Base-by-base conservation (phyloP, 805 yeast genomes). In the Candida takata region DNA sequence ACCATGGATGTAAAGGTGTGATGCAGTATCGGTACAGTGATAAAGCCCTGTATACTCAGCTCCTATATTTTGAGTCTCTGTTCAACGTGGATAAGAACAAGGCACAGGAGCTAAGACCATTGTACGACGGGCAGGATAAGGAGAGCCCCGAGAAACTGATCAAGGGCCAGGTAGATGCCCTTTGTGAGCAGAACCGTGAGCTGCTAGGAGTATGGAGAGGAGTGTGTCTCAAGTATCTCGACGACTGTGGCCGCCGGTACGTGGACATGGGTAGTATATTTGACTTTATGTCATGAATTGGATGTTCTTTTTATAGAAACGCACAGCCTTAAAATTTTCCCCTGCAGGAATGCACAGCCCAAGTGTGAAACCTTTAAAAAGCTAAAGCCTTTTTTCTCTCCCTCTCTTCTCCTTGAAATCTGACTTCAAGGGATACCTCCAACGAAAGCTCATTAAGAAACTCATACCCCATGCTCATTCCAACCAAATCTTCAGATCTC, bases 191-290 rank as follows among this genome's bases (percentile, higher is more conserved):
- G 51, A 88, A 86, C 52, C 65, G 87, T 35, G 76, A 63, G 10
- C 49, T 72, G 15, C 80, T 87, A 49, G 70, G 58, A 13, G 48
- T 60, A 6, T 72, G 74, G 43, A 66, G 70, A 31, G 63, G 65
- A 9, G 79, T 85, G 2, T 83, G 83, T 1, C 72, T 76, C 45
- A 78, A 77, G 57, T 90, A 88, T 49, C 60, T 90, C 46, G 67
- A 67, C 34, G 83, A 83, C 43, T 83, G 90, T 61, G 97, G 95
- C 5, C 78, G 96, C 47, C 70, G 96, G 33, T 87, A 77, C 58
- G 97, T 88, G 34, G 84, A 85, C 54, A 78, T 90, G 84, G 77
- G 78, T 8, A 63, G 74, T 16, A 78, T 88, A n/a, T 88, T 88
- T 58, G 80, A 70, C 34, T 74, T 72, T 44, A 72, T 75, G 52